Conservation (phyloP, 228 moss, liverwort and hornwort genomes). For the Sphagnum fallax region DNA sequence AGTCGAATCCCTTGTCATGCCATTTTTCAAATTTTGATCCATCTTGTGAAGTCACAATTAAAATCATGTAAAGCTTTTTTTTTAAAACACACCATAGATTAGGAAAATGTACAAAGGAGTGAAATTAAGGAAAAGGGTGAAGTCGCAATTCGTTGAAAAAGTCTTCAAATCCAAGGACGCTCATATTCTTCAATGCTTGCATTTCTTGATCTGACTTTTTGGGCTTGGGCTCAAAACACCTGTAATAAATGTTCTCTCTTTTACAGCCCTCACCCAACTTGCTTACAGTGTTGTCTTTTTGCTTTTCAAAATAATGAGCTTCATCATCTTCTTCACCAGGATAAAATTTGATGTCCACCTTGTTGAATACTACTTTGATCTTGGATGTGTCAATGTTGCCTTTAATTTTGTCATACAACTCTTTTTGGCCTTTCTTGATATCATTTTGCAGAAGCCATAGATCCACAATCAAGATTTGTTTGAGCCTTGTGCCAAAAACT, state of each 20-base stretch:
- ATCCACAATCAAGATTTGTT: no score
- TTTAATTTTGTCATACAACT: slow-evolving; percentile 5
- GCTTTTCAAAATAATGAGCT: neutral
- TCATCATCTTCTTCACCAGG: neutral
- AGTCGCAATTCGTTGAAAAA: neutral
- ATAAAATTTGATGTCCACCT: slow-evolving; percentile 6
- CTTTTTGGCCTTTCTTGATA: slow-evolving; percentile 5
- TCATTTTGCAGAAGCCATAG: neutral
- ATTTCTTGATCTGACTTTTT: neutral
- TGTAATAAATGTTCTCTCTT: neutral
- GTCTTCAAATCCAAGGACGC: slow-evolving; percentile 4
- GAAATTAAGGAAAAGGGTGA: no score
- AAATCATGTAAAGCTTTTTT: no score
- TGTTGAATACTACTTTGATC: slow-evolving; percentile 11
- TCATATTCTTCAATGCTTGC: slow-evolving; percentile 6
- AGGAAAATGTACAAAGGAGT: no score
- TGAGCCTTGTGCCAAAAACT: no score
- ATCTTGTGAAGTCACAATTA: no score
- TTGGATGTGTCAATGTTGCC: neutral
- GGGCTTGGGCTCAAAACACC: slow-evolving; percentile 2
- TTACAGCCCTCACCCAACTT: neutral
- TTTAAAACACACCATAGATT: no score
- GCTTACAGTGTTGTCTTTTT: accelerated
- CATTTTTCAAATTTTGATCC: no score
- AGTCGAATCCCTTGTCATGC: no score